phyloP scores from a whole-genome alignment of 345 rosid genomes.

The Jatropha curcas region DNA sequence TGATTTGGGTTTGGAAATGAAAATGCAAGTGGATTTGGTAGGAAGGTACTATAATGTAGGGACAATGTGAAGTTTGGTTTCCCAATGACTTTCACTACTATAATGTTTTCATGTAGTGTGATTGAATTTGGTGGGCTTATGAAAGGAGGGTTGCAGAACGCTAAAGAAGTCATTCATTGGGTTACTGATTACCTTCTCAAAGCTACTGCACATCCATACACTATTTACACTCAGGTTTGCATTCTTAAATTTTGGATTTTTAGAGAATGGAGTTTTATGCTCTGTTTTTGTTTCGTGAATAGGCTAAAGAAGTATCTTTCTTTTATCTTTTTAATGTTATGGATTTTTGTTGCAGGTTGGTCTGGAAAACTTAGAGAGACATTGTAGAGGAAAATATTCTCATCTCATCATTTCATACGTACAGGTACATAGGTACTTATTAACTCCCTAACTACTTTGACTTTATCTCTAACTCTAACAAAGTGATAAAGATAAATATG shows the following conservation, averaged over 20 bases:
- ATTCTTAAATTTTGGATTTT: not conserved
- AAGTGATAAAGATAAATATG: no score
- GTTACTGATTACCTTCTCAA: conserved; percentile 69
- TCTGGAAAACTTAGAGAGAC: no score
- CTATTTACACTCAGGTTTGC: conserved; percentile 47
- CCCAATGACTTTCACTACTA: conserved; percentile 70
- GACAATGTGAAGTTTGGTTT: conserved; percentile 73
- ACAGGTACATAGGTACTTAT: no score
- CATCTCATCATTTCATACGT: no score
- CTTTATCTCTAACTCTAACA: no score
- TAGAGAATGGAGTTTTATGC: no score
- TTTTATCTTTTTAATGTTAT: no score
- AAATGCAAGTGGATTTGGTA: conserved; percentile 67
- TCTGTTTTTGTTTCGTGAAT: no score
- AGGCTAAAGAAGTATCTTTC: no score
- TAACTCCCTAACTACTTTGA: no score
- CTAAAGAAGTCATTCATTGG: conserved; percentile 59
- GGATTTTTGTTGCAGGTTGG: no score
- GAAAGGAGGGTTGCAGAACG: conserved; percentile 60
- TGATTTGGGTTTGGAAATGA: conserved; percentile 21
- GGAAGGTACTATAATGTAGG: conserved; percentile 81
- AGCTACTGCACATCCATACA: conserved; percentile 52
- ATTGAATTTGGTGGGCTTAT: conserved; percentile 50
- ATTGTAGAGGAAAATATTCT: no score
- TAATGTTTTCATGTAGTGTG: conserved; percentile 69